These are phyloP conservation scores for Artemisia argyi DNA, from an alignment of 129 eudicot species.

Conservation along the genomic window DNA sequence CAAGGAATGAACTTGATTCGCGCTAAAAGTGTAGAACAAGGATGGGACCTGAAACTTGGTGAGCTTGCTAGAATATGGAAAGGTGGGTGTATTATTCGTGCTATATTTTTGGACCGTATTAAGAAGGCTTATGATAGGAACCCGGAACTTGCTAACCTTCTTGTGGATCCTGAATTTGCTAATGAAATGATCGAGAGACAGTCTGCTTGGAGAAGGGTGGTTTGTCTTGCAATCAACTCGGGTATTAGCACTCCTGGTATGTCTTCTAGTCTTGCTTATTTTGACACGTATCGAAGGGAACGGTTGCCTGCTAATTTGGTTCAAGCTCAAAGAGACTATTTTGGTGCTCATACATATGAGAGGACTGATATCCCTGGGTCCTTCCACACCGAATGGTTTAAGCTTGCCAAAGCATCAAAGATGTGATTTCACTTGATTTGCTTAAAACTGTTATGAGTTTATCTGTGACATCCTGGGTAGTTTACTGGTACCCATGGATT, in stretches of 20 bases:
- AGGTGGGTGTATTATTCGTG: conserved; percentile 55
- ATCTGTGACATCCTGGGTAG: background rate
- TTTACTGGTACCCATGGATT: background rate
- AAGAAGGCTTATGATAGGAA: conserved; percentile 50
- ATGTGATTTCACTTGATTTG: background rate
- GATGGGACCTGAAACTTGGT: conserved; percentile 49
- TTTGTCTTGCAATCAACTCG: conserved; percentile 41
- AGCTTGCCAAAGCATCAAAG: conserved; percentile 35
- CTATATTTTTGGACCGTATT: conserved; percentile 50
- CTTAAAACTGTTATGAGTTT: background rate
- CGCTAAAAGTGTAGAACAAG: conserved; percentile 52
- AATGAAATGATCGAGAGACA: conserved; percentile 40
- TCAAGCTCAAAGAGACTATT: conserved; percentile 53
- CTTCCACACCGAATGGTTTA: conserved; percentile 55
- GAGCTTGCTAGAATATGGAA: conserved; percentile 57
- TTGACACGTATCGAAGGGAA: conserved; percentile 46
- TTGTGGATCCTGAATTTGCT: conserved; percentile 54
- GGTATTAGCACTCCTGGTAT: conserved; percentile 55
- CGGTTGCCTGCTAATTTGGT: conserved; percentile 52
- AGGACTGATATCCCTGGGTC: conserved; percentile 43
- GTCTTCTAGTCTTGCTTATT: conserved; percentile 54
- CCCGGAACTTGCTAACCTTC: conserved; percentile 44
- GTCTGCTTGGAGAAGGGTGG: conserved; percentile 52
- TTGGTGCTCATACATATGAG: conserved; percentile 52
- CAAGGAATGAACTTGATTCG: conserved; percentile 56